Evolutionary conservation across 768 basidiomycete species (phyloP).

Genomic region (Lactarius akahatsu): DNA sequence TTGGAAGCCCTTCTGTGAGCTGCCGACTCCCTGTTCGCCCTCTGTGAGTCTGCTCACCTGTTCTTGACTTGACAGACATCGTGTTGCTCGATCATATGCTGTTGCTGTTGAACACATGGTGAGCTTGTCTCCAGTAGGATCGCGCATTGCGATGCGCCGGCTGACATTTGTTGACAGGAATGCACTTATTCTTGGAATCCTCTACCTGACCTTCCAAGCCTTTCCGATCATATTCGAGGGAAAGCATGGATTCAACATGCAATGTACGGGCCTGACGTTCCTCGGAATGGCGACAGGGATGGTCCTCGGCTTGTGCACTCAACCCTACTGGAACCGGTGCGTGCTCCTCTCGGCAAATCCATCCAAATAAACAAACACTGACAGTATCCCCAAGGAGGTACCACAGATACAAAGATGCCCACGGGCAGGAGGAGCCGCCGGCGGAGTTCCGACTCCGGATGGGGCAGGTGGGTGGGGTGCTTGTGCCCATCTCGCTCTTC

Average conservation of each 20-base stretch:
- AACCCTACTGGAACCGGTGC: slow-evolving; percentile 48
- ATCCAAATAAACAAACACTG: not conserved
- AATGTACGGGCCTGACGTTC: slow-evolving; percentile 50
- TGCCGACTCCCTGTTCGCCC: not conserved
- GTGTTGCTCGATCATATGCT: slow-evolving; percentile 73
- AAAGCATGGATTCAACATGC: slow-evolving; percentile 53
- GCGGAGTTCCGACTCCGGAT: slow-evolving; percentile 66
- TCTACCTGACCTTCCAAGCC: slow-evolving; percentile 57
- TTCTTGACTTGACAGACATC: slow-evolving; percentile 45
- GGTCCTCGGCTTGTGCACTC: slow-evolving; percentile 39
- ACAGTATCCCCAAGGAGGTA: slow-evolving; percentile 37
- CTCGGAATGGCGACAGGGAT: slow-evolving; percentile 53
- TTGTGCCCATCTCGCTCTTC: slow-evolving; percentile 59
- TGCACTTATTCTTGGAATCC: slow-evolving; percentile 43
- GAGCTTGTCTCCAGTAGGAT: slow-evolving; percentile 21
- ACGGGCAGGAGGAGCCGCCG: slow-evolving; percentile 50
- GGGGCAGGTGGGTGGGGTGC: slow-evolving; percentile 66
- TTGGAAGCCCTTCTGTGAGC: slow-evolving; percentile 70
- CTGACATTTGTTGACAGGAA: slow-evolving; percentile 34
- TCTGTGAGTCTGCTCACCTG: not conserved
- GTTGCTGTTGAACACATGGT: slow-evolving; percentile 69
- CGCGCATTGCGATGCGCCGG: not conserved
- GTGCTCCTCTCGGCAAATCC: not conserved
- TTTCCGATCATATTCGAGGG: slow-evolving; percentile 51
- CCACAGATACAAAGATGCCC: slow-evolving; percentile 38